Base-by-base conservation (phyloP, 164 flowering plant genomes). In the Magnolia changhungtana region DNA sequence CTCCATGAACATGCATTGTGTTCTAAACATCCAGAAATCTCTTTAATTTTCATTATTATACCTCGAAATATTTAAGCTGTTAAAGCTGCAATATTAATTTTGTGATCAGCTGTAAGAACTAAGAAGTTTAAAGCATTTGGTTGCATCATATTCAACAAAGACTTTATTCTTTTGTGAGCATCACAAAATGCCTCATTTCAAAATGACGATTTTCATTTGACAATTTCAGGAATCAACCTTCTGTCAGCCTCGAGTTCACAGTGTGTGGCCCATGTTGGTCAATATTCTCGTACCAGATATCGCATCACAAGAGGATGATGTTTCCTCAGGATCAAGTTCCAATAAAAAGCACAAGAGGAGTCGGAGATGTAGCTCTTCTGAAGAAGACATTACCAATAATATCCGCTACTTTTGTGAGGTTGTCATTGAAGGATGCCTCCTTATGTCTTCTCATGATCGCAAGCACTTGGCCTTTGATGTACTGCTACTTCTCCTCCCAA, bases 171-270 rank as follows among this genome's bases (percentile, higher is more conserved):
- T 55, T 55, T 8, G 61, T 55, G 16, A 13, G 13, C 13, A 11
- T 11, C 13, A 55, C 61, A 8, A 55, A 16, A 8, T 11, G 18
- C 50, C 27, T 24, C 27, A 9, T 1, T n/a, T n/a, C 24, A 50
- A 49, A 23, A 50, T 52, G 45, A 7, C 7, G 73, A 52, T 50
- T 71, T 71, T n/a, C 63, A 9, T 68, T 37, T 64, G 72, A 71
- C 37, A 72, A 73, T 84, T 80, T 78, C 90, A 94, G 99, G 99
- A 96, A 78, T 90, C 99, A 7, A 89, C 98, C 66, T 96, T 96
- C 79, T 94, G 99, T 80, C 97, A 89, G 81, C 99, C 99, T 63
- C 89, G 98, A 75, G 82, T 93, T 78, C 99, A 96, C 76, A 83
- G 88, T 80, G 77, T 96, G 24, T 96, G 99, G 99, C 88, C 90